Conservation (phyloP, 2,329 filamentous ascomycete species). For the Xylaria sp. region DNA sequence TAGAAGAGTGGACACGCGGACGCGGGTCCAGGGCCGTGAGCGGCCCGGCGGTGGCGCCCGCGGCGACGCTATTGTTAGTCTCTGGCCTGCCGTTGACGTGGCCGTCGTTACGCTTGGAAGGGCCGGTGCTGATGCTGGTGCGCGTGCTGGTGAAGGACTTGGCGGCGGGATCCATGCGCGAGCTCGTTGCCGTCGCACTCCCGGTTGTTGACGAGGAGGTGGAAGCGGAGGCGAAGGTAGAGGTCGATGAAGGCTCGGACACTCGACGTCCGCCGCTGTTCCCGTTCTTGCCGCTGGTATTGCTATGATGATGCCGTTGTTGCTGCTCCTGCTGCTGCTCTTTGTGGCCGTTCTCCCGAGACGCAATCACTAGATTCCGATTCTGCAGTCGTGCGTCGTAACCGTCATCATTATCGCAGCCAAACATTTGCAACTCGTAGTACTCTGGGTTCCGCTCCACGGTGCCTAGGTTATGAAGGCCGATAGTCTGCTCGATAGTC, state of each 20-base stretch:
- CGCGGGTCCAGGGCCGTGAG: neutral
- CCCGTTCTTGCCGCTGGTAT: neutral
- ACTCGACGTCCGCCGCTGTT: neutral
- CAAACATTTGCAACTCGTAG: slow-evolving; percentile 34
- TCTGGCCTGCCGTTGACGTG: slow-evolving; percentile 1
- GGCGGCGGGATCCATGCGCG: slow-evolving; percentile 5
- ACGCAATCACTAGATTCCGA: neutral
- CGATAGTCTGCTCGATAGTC: slow-evolving; percentile 40
- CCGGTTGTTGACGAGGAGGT: neutral
- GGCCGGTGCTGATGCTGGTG: neutral
- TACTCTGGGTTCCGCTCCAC: slow-evolving; percentile 24
- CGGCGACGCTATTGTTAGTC: neutral
- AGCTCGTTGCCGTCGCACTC: slow-evolving; percentile 1
- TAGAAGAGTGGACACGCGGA: slow-evolving; percentile 3
- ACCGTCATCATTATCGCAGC: neutral
- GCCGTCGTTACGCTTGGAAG: neutral
- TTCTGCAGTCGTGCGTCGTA: neutral
- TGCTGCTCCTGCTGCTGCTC: neutral
- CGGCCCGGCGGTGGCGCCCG: neutral
- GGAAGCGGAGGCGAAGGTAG: neutral
- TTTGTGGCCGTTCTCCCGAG: neutral
- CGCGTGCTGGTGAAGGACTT: slow-evolving; percentile 1
- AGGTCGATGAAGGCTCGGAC: neutral
- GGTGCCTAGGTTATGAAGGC: slow-evolving; percentile 45
- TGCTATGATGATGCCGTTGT: too few species aligned